phyloP scores from a whole-genome alignment of 495 filamentous ascomycete genomes.

The Hypoxylon cercidicola region DNA sequence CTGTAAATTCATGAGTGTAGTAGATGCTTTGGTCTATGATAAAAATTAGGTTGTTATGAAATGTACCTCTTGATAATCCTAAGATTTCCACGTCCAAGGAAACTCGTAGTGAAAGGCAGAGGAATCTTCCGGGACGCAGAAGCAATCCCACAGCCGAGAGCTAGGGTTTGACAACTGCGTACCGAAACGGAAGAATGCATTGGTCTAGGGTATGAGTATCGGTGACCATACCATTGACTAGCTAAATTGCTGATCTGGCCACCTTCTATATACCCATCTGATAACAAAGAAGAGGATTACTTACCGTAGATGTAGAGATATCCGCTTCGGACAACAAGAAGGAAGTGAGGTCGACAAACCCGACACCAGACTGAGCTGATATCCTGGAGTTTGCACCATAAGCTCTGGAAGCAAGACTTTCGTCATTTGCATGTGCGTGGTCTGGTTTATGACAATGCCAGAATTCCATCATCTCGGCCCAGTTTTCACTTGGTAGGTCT shows the following conservation, averaged over 20 bases:
- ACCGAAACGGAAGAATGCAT: constrained; percentile 51
- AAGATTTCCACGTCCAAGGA: constrained; percentile 59
- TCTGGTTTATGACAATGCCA: constrained; percentile 98
- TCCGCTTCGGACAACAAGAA: constrained; percentile 75
- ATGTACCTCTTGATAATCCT: constrained; percentile 73
- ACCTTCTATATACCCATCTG: constrained; percentile 87
- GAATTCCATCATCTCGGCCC: constrained; percentile 99
- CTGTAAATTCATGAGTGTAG: not conserved
- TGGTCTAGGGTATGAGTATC: constrained; percentile 94
- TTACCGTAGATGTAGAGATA: constrained; percentile 30
- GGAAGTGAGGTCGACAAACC: constrained; percentile 82
- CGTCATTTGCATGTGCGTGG: constrained; percentile 50
- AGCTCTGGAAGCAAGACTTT: constrained; percentile 67
- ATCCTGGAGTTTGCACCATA: constrained; percentile 80
- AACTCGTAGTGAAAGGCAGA: constrained; percentile 62
- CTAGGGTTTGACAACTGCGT: constrained; percentile 28
- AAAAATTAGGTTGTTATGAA: not conserved
- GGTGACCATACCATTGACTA: constrained; percentile 73
- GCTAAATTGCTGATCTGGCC: constrained; percentile 65
- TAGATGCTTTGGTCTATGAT: not conserved
- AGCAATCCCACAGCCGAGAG: constrained; percentile 44
- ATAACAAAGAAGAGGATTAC: constrained; percentile 28
- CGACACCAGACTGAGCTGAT: constrained; percentile 68
- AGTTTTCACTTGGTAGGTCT: constrained; percentile 93
- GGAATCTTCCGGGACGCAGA: constrained; percentile 45